These are phyloP conservation scores for Senna tora DNA, from an alignment of 306 rosid species.

Conservation along the genomic window DNA sequence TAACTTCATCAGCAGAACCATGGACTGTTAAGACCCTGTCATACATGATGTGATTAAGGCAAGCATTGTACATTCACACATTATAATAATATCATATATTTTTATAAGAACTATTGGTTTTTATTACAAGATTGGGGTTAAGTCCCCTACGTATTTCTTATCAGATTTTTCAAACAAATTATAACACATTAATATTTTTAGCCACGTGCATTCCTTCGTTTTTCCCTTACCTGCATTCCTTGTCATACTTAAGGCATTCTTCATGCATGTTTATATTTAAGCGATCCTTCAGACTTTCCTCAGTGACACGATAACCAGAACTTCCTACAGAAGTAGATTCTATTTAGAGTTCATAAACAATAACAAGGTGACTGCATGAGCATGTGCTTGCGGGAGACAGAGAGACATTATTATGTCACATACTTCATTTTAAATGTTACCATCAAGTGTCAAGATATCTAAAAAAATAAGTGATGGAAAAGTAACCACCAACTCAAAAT, in stretches of 20 bases:
- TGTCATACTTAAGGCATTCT: conserved; percentile 62
- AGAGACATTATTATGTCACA: not conserved
- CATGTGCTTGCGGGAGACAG: not conserved
- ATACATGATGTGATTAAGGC: not conserved
- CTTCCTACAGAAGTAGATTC: conserved; percentile 46
- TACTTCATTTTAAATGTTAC: not conserved
- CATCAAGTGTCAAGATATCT: not conserved
- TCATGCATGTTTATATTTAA: conserved; percentile 55
- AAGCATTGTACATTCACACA: conserved; percentile 5
- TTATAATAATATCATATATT: not conserved
- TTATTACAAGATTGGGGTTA: too few species aligned
- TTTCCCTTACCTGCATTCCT: conserved; percentile 56
- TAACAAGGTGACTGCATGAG: not conserved
- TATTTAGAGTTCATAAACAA: not conserved
- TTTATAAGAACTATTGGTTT: not conserved
- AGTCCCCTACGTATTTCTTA: too few species aligned
- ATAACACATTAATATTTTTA: too few species aligned
- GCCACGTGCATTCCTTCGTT: not conserved
- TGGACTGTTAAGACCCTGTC: conserved; percentile 77
- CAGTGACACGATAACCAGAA: conserved; percentile 46
- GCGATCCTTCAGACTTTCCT: conserved; percentile 65
- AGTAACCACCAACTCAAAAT: not conserved
- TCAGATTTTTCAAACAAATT: too few species aligned
- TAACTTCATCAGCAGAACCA: conserved; percentile 57
- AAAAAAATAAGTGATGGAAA: conserved; percentile 6